Conservation (phyloP, 306 rosid species). For the Vigna nakashimae region DNA sequence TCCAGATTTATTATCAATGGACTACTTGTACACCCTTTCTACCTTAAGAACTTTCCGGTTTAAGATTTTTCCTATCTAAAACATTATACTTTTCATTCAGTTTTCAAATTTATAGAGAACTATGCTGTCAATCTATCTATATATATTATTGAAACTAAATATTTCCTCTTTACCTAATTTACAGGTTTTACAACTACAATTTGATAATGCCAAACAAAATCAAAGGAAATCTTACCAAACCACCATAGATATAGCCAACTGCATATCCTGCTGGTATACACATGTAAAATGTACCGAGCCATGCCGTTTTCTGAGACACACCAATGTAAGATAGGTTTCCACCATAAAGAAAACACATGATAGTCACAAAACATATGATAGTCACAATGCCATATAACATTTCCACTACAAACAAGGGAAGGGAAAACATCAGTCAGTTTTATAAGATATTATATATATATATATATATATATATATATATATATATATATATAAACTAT, state of each 20-base stretch:
- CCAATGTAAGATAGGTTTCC: constrained; percentile 35
- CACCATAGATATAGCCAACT: constrained; percentile 86
- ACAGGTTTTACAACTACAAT: constrained; percentile 9
- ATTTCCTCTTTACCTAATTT: not conserved
- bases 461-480: constrained; percentile 25
- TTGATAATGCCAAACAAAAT: constrained; percentile 33
- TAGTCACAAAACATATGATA: not conserved
- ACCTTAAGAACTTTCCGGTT: too few relatives aligned
- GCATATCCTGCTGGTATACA: constrained; percentile 93
- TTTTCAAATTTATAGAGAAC: too few relatives aligned
- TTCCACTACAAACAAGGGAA: constrained; percentile 21
- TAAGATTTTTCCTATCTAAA: too few relatives aligned
- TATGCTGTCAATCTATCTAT: too few relatives aligned
- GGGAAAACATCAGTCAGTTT: constrained; percentile 32
- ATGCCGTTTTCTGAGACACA: constrained; percentile 72
- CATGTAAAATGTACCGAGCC: constrained; percentile 91
- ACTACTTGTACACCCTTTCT: too few relatives aligned
- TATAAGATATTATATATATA: constrained; percentile 22
- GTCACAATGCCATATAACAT: constrained; percentile 25
- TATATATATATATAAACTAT: constrained; percentile 32
- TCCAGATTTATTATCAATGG: too few relatives aligned
- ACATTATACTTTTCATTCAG: too few relatives aligned
- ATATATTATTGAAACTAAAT: not conserved
- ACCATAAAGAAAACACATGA: constrained; percentile 15
- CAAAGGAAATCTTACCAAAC: constrained; percentile 69